Evolutionary conservation across 495 filamentous ascomycete genomes (phyloP).

Genomic region (Hyaloscypha finlandica): DNA sequence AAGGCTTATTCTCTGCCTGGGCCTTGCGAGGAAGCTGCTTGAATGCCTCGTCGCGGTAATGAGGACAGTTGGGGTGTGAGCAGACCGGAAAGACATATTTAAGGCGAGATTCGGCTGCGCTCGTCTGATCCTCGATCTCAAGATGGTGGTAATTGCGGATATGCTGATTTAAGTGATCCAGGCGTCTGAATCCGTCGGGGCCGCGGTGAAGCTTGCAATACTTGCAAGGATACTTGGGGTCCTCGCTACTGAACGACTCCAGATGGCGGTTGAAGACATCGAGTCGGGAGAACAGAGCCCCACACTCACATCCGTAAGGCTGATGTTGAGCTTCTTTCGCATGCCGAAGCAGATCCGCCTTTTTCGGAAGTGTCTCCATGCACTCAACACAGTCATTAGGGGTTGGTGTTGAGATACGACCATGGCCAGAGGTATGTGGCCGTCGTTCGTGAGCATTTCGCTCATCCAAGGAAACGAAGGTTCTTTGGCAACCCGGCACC

Average conservation of each 20-base stretch:
- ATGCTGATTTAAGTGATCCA: slow-evolving; percentile 42
- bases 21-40: slow-evolving; percentile 12
- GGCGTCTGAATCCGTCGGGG: slow-evolving; percentile 39
- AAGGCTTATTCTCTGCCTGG: slow-evolving; percentile 20
- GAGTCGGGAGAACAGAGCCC: slow-evolving; percentile 30
- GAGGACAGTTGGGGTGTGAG: background rate
- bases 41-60: slow-evolving; percentile 6
- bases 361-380: slow-evolving; percentile 5
- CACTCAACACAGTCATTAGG: slow-evolving; percentile 30
- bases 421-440: background rate
- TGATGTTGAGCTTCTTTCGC: slow-evolving; percentile 18
- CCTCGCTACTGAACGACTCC: slow-evolving; percentile 20
- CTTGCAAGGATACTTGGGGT: slow-evolving; percentile 30
- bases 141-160: slow-evolving; percentile 40
- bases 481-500: background rate
- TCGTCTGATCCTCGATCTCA: slow-evolving; percentile 8
- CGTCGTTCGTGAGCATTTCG: background rate
- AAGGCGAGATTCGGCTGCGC: background rate
- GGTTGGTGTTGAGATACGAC: background rate
- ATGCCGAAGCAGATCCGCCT: slow-evolving; percentile 11
- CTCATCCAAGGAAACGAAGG: background rate
- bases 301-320: slow-evolving; percentile 31
- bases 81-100: slow-evolving; percentile 12
- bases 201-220: slow-evolving; percentile 39
- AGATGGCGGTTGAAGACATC: slow-evolving; percentile 38